These are phyloP conservation scores for Sphaerosporella brunnea DNA, from an alignment of 495 filamentous ascomycete genomes.

Conservation along the genomic window DNA sequence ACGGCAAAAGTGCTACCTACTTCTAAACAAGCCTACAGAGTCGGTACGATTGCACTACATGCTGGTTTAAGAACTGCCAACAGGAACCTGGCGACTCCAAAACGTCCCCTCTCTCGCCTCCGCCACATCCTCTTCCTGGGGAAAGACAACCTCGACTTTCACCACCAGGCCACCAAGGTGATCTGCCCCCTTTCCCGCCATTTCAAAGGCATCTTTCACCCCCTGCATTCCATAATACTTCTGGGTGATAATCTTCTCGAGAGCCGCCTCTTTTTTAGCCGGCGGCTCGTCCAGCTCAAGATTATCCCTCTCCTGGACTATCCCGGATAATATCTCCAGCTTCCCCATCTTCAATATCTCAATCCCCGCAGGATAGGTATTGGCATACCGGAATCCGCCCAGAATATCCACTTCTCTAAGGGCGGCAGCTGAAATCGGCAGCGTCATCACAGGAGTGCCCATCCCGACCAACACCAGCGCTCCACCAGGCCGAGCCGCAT, in stretches of 20 bases:
- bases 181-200: slow-evolving; percentile 69
- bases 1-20: too few species aligned
- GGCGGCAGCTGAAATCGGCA: slow-evolving; percentile 70
- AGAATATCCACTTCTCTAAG: slow-evolving; percentile 78
- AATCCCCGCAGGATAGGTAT: slow-evolving; percentile 63
- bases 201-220: slow-evolving; percentile 52
- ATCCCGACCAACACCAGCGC: slow-evolving; percentile 80
- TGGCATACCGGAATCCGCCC: slow-evolving; percentile 82
- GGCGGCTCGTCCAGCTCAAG: too few species aligned
- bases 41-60: too few species aligned
- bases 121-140: too few species aligned
- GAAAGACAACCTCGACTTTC: slow-evolving; percentile 53
- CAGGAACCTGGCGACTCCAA: too few species aligned
- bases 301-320: too few species aligned
- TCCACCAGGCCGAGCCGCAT: slow-evolving; percentile 61
- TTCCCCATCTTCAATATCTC: slow-evolving; percentile 45
- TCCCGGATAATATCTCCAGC: slow-evolving; percentile 36
- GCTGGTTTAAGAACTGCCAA: too few species aligned
- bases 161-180: slow-evolving; percentile 58
- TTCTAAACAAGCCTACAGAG: too few species aligned
- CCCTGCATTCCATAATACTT: slow-evolving; percentile 47
- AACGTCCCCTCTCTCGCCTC: too few species aligned
- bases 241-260: slow-evolving; percentile 58
- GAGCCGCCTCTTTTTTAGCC: too few species aligned
- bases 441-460: slow-evolving; percentile 77